phyloP scores from a whole-genome alignment of 1,139 yeast species.

The Candida pseudocylindracea region DNA sequence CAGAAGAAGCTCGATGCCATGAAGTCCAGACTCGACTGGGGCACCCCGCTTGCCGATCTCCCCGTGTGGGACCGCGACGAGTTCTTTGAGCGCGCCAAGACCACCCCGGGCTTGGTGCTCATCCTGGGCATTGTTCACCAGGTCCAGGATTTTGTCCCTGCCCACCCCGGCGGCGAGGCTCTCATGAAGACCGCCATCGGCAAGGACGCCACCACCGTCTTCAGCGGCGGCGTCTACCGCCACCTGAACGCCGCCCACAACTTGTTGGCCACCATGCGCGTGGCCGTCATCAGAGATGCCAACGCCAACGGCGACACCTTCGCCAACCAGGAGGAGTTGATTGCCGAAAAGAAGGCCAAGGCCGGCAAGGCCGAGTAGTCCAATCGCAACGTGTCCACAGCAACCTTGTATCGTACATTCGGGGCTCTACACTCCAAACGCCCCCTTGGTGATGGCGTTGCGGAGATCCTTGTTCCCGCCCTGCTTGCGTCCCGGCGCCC shows the following conservation, averaged over 20 bases:
- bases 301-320: slow-evolving; percentile 29
- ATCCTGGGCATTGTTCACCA: slow-evolving; percentile 93
- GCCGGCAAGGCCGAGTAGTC: too few relatives aligned
- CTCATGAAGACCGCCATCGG: slow-evolving; percentile 73
- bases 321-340: slow-evolving; percentile 24
- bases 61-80: slow-evolving; percentile 86
- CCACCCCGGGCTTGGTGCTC: slow-evolving; percentile 34
- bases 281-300: slow-evolving; percentile 66
- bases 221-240: slow-evolving; percentile 93
- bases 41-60: slow-evolving; percentile 58
- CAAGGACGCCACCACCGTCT: slow-evolving; percentile 91
- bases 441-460: too few relatives aligned
- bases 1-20: slow-evolving; percentile 82
- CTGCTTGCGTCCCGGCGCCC: too few relatives aligned
- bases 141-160: slow-evolving; percentile 61
- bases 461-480: too few relatives aligned
- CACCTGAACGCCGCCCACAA: slow-evolving; percentile 98
- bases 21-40: slow-evolving; percentile 76
- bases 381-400: too few relatives aligned
- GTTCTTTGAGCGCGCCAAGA: slow-evolving; percentile 44
- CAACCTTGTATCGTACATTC: too few relatives aligned
- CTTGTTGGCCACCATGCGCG: slow-evolving; percentile 85
- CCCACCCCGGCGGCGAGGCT: slow-evolving; percentile 97
- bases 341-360: slow-evolving; percentile 17
- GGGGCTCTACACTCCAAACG: too few relatives aligned